Percentiles rank a stretch among this genome's conserved stretches.
phyloP scores from a whole-genome alignment of 73 alveolate genomes.

The Stentor coeruleus region DNA sequence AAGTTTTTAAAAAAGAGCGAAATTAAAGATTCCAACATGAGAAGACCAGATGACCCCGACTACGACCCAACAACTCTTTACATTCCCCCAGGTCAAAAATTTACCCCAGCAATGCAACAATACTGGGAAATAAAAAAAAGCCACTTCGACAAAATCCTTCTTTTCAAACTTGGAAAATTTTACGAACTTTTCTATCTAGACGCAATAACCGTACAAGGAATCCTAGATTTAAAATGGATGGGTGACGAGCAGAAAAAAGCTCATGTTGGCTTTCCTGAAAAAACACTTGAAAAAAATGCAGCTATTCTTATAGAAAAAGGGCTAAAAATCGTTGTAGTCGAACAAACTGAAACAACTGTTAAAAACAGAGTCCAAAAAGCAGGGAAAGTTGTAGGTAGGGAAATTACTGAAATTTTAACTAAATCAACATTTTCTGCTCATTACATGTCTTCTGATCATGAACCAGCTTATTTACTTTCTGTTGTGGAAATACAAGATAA shows the following conservation, averaged over 20 bases:
- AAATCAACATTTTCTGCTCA: conserved; percentile 53
- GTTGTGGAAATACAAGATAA: conserved; percentile 33
- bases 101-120: conserved; percentile 69
- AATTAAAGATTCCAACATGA: conserved; percentile 51
- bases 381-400: conserved; percentile 51
- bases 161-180: conserved; percentile 79
- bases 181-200: conserved; percentile 71
- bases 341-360: conserved; percentile 58
- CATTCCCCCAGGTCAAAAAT: conserved; percentile 55
- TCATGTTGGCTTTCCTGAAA: conserved; percentile 56
- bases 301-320: conserved; percentile 58
- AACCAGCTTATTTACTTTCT: conserved; percentile 59
- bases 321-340: conserved; percentile 62
- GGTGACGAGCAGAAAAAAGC: conserved; percentile 55
- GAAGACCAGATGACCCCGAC: conserved; percentile 53
- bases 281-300: conserved; percentile 43
- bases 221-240: conserved; percentile 70
- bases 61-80: conserved; percentile 74
- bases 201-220: conserved; percentile 60
- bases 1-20: conserved; percentile 48
- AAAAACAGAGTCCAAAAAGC: conserved; percentile 42
- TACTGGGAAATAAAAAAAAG: conserved; percentile 69
- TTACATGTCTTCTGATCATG: conserved; percentile 35
- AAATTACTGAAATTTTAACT: conserved; percentile 55
- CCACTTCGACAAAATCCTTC: conserved; percentile 67